Percentiles rank a stretch among this genome's conserved stretches.
phyloP scores from a whole-genome alignment of 306 rosid genomes.

The Glycyrrhiza uralensis region DNA sequence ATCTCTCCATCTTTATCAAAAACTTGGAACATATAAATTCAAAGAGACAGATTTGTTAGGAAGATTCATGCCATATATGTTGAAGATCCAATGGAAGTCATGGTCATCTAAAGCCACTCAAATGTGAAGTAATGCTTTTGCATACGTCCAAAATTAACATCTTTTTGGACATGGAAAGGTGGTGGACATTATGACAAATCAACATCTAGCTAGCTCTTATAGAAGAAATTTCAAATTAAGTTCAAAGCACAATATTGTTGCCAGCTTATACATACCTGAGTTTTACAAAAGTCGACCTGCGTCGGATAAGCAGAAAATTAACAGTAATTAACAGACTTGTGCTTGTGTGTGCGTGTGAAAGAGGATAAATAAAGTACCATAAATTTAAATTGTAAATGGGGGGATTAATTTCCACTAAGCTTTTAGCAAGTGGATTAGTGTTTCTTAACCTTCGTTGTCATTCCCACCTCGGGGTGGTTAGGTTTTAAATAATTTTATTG shows the following conservation, averaged over 20 bases:
- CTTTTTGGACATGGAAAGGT: background rate
- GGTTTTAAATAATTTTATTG: background rate
- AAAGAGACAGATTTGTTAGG: background rate
- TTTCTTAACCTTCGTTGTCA: background rate
- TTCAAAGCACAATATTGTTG: background rate
- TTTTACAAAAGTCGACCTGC: background rate
- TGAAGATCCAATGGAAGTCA: background rate
- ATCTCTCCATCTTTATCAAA: background rate
- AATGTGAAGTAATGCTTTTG: background rate
- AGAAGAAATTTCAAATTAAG: background rate
- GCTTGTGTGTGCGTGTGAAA: background rate
- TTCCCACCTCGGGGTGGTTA: background rate
- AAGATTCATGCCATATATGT: background rate
- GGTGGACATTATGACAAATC: constrained; percentile 27
- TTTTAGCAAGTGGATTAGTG: constrained; percentile 1
- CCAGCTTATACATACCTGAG: background rate
- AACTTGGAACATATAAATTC: background rate
- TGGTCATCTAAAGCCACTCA: background rate
- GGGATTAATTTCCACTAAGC: background rate
- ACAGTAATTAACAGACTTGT: background rate
- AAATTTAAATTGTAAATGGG: background rate
- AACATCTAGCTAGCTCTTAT: background rate
- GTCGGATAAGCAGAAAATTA: background rate
- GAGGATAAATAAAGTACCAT: background rate
- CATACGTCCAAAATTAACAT: constrained; percentile 13